Evolutionary conservation across 2,329 filamentous ascomycete genomes (phyloP).

Genomic region (Ascochyta lentis): DNA sequence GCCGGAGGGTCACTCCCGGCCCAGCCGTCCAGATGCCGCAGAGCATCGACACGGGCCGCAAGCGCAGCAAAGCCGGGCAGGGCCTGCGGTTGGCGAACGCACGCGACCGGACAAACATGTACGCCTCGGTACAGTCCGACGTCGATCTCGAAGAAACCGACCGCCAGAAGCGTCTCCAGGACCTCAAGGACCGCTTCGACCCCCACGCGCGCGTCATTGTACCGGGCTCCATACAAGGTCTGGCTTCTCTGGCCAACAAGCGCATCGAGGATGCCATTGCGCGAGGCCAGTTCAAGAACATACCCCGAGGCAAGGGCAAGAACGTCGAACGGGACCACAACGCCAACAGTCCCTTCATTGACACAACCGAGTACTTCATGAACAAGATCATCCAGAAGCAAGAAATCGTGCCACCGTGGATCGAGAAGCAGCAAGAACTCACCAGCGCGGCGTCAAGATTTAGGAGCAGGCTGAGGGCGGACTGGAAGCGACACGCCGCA

Average conservation of each 20-base stretch:
- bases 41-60: slow-evolving; percentile 46
- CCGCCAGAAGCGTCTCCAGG: slow-evolving; percentile 71
- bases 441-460: slow-evolving; percentile 73
- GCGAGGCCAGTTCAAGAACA: slow-evolving; percentile 85
- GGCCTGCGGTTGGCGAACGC: slow-evolving; percentile 61
- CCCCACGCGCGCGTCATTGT: slow-evolving; percentile 75
- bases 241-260: slow-evolving; percentile 86
- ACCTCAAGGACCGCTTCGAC: slow-evolving; percentile 81
- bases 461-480: slow-evolving; percentile 73
- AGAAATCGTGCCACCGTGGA: slow-evolving; percentile 96
- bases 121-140: slow-evolving; percentile 58
- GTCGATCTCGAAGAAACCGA: slow-evolving; percentile 72
- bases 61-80: slow-evolving; percentile 44
- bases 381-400: slow-evolving; percentile 98
- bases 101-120: slow-evolving; percentile 64
- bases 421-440: slow-evolving; percentile 96
- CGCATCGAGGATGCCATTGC: slow-evolving; percentile 93
- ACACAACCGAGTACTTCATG: slow-evolving; percentile 97
- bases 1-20: slow-evolving; percentile 25
- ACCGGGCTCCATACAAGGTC: slow-evolving; percentile 77
- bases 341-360: slow-evolving; percentile 85
- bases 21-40: slow-evolving; percentile 34
- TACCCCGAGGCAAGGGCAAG: slow-evolving; percentile 72
- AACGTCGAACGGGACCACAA: slow-evolving; percentile 81
- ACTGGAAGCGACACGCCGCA: slow-evolving; percentile 86